Evolutionary conservation across 345 rosid species (phyloP).

Genomic region (Gossypium stocksii): DNA sequence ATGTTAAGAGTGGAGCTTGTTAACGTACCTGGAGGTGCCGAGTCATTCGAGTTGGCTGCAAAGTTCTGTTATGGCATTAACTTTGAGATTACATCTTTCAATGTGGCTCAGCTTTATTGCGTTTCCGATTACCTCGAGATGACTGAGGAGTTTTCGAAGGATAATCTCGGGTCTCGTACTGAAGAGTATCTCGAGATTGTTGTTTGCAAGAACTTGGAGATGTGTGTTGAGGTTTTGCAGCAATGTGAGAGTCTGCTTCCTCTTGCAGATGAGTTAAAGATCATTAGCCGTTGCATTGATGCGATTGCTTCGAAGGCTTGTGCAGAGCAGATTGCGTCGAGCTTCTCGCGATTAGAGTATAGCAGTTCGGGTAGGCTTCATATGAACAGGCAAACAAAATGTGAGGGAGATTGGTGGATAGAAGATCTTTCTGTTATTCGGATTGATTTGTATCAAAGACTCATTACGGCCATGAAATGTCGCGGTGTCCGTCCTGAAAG

Average conservation of each 20-base stretch:
- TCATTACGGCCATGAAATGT: constrained; percentile 85
- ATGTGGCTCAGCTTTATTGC: constrained; percentile 83
- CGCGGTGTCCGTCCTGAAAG: constrained; percentile 98
- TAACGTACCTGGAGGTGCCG: constrained; percentile 90
- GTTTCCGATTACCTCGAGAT: constrained; percentile 90
- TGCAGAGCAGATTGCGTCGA: constrained; percentile 87
- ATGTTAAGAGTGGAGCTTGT: constrained; percentile 89
- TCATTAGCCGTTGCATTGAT: constrained; percentile 79
- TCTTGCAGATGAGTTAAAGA: constrained; percentile 86
- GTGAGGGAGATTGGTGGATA: constrained; percentile 95
- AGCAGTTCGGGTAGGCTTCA: constrained; percentile 98
- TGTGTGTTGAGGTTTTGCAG: constrained; percentile 83
- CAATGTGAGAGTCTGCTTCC: constrained; percentile 88
- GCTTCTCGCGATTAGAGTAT: constrained; percentile 90
- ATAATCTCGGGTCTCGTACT: constrained; percentile 75
- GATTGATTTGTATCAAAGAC: constrained; percentile 75
- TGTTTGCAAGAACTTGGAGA: constrained; percentile 82
- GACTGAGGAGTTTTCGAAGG: constrained; percentile 87
- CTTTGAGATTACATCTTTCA: constrained; percentile 82
- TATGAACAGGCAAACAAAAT: constrained; percentile 74
- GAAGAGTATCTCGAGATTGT: constrained; percentile 81
- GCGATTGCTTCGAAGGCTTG: constrained; percentile 93
- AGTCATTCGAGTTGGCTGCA: constrained; percentile 80
- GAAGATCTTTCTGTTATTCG: constrained; percentile 84
- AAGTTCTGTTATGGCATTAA: constrained; percentile 91